Percentiles rank a stretch among this genome's conserved stretches.
These are phyloP conservation scores for Fistulina hepatica DNA, from an alignment of 1,284 basidiomycete species.

Conservation along the genomic window DNA sequence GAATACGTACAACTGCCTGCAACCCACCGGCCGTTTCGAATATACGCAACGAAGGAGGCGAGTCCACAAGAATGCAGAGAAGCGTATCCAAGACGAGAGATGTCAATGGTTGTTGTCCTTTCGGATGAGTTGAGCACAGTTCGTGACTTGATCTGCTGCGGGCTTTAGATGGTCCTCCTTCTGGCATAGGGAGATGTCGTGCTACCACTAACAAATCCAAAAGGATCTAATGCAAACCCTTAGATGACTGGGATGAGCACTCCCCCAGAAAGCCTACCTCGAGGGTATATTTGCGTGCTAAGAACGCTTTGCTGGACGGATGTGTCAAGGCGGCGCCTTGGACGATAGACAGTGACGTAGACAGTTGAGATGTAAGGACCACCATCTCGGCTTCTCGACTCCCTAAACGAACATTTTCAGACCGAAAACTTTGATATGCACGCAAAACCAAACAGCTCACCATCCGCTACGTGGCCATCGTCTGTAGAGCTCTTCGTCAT, in stretches of 20 bases:
- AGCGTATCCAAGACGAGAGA: constrained; percentile 72
- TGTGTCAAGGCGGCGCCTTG: constrained; percentile 77
- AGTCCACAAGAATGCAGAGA: constrained; percentile 76
- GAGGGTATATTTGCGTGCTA: constrained; percentile 58
- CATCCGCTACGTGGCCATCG: not conserved
- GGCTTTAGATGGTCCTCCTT: not conserved
- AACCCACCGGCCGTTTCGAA: constrained; percentile 73
- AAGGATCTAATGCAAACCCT: constrained; percentile 35
- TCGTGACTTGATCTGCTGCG: constrained; percentile 6
- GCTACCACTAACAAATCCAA: constrained; percentile 59
- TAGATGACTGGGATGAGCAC: constrained; percentile 3
- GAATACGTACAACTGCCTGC: constrained; percentile 68
- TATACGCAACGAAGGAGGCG: constrained; percentile 53
- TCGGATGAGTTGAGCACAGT: constrained; percentile 11
- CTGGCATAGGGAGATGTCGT: constrained; percentile 36
- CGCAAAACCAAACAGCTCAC: not conserved
- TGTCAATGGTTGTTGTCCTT: constrained; percentile 31
- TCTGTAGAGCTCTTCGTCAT: constrained; percentile 21
- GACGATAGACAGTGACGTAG: constrained; percentile 52
- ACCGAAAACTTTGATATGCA: constrained; percentile 1
- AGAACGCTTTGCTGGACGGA: constrained; percentile 50
- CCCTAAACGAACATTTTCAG: too few relatives aligned
- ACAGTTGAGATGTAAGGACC: constrained; percentile 37
- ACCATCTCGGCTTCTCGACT: constrained; percentile 34
- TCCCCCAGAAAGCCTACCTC: constrained; percentile 41